Evolutionary conservation across 2,329 filamentous ascomycete genomes (phyloP), one percentile per base, ranked within the genome.

Genomic region (Paecilomyces fulvus): DNA sequence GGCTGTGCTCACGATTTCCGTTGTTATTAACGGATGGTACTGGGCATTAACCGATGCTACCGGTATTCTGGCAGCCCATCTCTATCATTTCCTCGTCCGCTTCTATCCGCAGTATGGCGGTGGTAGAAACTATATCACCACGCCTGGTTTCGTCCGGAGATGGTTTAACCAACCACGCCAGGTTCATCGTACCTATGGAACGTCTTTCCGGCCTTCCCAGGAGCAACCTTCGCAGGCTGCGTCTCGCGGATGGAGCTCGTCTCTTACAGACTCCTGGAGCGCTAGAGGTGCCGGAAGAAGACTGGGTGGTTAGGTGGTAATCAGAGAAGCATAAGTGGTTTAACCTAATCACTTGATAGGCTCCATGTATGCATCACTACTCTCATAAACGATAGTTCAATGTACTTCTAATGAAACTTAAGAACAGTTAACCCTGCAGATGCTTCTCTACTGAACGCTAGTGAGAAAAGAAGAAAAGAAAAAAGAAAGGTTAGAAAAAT

Each of bases 41-140:
- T 74, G 74, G 17, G 80, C 88, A 10, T 68, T 88, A 56, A 66
- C 85, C 3, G 85, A 95, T 67, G 72, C 84, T 3, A 89, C 83
- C 31, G 94, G 94, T n/a, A 79, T 99, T 10, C 61, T 95, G 49
- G 89, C 92, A 11, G 92, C 92, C 3, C 94, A 99, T 70, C 67
- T 94, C 20, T 95, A 90, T 73, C 89, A 97, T 70, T 99, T 97
- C 68, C 73, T 96, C 52, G 90, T 89, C 1, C 83, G 89, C 52
- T 80, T 96, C 48, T 97, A 91, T 79, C 94, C 94, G 4, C 84
- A 89, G 55, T 94, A 94, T 68, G 92, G 91, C 30, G 89, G 89
- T 56, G 94, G 94, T 0, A 79, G 78, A 53, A 95, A 92, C 67
- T 80, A 87, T 52, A 79, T 96, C 33, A 78, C 80, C 12, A 94